Conservation (phyloP, 495 filamentous ascomycete species). For the Parachaetomium inaequale region DNA sequence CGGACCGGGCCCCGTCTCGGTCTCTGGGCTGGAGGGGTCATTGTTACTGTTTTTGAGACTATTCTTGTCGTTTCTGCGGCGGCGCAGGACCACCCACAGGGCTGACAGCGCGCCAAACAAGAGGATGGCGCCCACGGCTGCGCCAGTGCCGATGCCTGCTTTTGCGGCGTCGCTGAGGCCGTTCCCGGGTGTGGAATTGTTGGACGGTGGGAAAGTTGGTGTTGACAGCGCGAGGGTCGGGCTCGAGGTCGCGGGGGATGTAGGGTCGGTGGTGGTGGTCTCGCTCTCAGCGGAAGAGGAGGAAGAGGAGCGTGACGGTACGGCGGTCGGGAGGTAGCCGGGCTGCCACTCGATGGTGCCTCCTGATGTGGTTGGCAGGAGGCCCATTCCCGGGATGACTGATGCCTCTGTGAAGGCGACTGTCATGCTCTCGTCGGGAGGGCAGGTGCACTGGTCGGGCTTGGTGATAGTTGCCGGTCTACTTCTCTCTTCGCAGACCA, state of each 20-base stretch:
- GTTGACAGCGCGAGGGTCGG: neutral
- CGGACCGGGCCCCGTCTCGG: neutral
- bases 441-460: conserved; percentile 26
- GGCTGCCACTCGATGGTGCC: conserved; percentile 31
- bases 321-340: conserved; percentile 19
- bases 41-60: neutral
- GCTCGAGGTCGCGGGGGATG: neutral
- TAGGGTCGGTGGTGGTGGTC: neutral
- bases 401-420: conserved; percentile 25
- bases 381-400: conserved; percentile 23
- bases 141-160: conserved; percentile 25
- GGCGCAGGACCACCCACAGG: conserved; percentile 18
- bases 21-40: neutral
- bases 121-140: conserved; percentile 12
- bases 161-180: conserved; percentile 19
- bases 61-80: conserved; percentile 6
- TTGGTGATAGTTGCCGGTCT: conserved; percentile 10
- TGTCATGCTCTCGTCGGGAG: conserved; percentile 5
- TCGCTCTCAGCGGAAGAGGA: too few species aligned
- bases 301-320: neutral
- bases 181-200: neutral
- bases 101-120: conserved; percentile 19
- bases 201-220: neutral
- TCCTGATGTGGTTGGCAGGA: conserved; percentile 25
- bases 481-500: conserved; percentile 17